phyloP scores from a whole-genome alignment of 306 rosid genomes.

The cucumber (Cucumis sativus) region DNA sequence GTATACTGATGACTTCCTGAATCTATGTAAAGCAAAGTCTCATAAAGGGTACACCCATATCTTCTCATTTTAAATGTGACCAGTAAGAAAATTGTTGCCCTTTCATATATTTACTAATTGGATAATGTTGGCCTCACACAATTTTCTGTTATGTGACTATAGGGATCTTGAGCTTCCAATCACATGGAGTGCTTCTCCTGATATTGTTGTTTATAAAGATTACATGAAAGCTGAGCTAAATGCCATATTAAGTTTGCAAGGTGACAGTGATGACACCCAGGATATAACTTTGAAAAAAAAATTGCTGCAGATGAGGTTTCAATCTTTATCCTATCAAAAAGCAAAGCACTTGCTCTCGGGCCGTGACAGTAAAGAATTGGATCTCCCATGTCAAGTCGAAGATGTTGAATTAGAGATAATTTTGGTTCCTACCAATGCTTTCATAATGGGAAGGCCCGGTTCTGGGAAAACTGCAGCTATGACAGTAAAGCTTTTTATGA shows the following conservation, averaged over 20 bases:
- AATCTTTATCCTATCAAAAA: conserved; percentile 32
- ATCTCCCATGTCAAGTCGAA: conserved; percentile 42
- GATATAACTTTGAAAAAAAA: conserved; percentile 33
- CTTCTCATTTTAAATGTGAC: not conserved
- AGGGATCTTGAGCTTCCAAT: conserved; percentile 52
- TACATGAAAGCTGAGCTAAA: conserved; percentile 13
- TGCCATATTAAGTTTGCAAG: conserved; percentile 12
- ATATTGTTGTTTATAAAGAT: conserved; percentile 22
- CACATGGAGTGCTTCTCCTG: conserved; percentile 28
- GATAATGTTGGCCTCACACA: not conserved
- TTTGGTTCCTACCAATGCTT: conserved; percentile 30
- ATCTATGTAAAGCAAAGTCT: conserved; percentile 28
- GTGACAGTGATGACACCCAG: conserved; percentile 21
- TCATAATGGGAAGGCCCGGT: conserved; percentile 58
- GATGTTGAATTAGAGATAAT: conserved; percentile 41
- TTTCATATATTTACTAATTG: not conserved
- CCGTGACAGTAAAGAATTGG: conserved; percentile 25
- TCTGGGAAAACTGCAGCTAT: conserved; percentile 53
- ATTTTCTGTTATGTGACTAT: conserved; percentile 4
- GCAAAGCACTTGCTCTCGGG: conserved; percentile 38
- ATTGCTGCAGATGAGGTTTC: conserved; percentile 50
- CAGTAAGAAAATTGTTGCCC: not conserved
- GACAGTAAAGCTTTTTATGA: conserved; percentile 44
- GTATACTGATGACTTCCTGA: conserved; percentile 32
- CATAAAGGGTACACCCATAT: conserved; percentile 31